phyloP scores from a whole-genome alignment of 306 rosid genomes.

The Delonix regia region DNA sequence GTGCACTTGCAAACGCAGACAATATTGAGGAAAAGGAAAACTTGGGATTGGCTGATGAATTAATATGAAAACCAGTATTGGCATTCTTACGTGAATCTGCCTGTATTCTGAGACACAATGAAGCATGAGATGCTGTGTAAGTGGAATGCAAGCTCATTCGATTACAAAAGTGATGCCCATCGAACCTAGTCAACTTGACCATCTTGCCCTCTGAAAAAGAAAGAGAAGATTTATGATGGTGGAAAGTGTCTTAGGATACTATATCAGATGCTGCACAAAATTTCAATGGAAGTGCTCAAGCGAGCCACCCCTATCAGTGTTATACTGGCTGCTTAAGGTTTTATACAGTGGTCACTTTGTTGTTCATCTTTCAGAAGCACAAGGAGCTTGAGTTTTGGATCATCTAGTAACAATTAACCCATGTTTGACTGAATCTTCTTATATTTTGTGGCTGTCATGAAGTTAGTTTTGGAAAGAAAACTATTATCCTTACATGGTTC shows the following conservation, averaged over 20 bases:
- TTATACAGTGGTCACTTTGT: slow-evolving; percentile 19
- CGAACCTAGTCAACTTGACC: slow-evolving; percentile 62
- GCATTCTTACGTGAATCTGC: slow-evolving; percentile 48
- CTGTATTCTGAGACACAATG: slow-evolving; percentile 46
- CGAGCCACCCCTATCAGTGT: slow-evolving; percentile 62
- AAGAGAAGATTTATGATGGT: slow-evolving; percentile 6
- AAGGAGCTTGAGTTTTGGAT: background rate
- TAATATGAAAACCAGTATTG: slow-evolving; percentile 25
- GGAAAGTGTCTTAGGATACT: slow-evolving; percentile 30
- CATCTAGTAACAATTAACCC: no score
- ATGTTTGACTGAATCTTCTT: no score
- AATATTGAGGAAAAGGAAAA: slow-evolving; percentile 36
- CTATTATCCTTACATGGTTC: background rate
- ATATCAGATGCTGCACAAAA: slow-evolving; percentile 22
- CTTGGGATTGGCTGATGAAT: slow-evolving; percentile 43
- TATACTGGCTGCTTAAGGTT: slow-evolving; percentile 41
- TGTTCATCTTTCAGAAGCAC: slow-evolving; percentile 26
- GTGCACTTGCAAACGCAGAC: background rate
- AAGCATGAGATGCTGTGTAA: slow-evolving; percentile 56
- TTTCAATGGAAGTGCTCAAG: slow-evolving; percentile 13
- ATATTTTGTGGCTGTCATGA: no score
- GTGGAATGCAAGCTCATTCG: slow-evolving; percentile 90
- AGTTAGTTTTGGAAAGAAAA: background rate
- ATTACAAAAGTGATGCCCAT: slow-evolving; percentile 50
- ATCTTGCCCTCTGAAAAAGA: slow-evolving; percentile 39